phyloP scores from a whole-genome alignment of 805 yeast species.

The Metschnikowia similis region DNA sequence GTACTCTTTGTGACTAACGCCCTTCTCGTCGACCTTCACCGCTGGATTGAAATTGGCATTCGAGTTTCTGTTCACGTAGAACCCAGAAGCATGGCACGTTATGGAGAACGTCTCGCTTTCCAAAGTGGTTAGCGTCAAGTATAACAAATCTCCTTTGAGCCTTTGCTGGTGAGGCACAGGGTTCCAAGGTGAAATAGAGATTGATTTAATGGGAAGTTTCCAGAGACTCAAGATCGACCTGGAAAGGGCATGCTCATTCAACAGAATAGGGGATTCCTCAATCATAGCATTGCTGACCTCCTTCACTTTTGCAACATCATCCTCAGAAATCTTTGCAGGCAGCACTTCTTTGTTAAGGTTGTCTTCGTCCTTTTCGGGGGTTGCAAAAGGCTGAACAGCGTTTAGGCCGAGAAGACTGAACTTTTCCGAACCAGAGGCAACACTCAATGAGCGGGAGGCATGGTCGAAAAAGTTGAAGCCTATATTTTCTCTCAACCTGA shows the following conservation, averaged over 20 bases:
- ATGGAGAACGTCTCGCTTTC: conserved; percentile 79
- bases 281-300: conserved; percentile 7
- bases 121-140: conserved; percentile 68
- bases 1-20: conserved; percentile 34
- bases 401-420: conserved; percentile 40
- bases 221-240: conserved; percentile 25
- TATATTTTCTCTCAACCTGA: conserved; percentile 56
- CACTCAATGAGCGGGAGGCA: conserved; percentile 37
- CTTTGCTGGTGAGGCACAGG: conserved; percentile 69
- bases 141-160: conserved; percentile 72
- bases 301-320: conserved; percentile 24
- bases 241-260: conserved; percentile 20
- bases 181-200: conserved; percentile 72
- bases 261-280: conserved; percentile 4
- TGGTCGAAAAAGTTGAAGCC: conserved; percentile 49
- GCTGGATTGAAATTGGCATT: conserved; percentile 67
- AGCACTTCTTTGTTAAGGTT: conserved; percentile 8
- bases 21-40: conserved; percentile 38
- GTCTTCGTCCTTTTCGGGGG: conserved; percentile 8
- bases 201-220: conserved; percentile 51
- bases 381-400: conserved; percentile 20
- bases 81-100: conserved; percentile 77
- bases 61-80: conserved; percentile 69
- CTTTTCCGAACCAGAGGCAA: conserved; percentile 47
- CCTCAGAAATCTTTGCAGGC: conserved; percentile 18